Percentiles rank a stretch among this genome's conserved stretches.
phyloP scores from a whole-genome alignment of 371 early-diverging fungal genomes.

The Apophysomyces sp. region DNA sequence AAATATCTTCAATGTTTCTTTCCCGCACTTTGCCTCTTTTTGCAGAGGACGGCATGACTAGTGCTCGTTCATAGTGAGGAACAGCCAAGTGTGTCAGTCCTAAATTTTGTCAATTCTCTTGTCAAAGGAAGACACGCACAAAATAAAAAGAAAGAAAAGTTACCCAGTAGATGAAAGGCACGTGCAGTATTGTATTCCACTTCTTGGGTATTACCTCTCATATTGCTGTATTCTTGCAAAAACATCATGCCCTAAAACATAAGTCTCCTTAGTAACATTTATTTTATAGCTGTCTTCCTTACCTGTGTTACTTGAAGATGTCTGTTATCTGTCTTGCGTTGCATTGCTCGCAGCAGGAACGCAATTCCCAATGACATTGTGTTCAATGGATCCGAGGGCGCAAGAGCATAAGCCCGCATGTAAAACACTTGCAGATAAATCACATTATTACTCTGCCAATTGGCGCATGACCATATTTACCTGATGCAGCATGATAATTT shows the following conservation, averaged over 20 bases:
- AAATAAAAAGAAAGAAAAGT: constrained; percentile 37
- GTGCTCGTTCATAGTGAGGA: constrained; percentile 76
- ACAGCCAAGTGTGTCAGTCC: constrained; percentile 80
- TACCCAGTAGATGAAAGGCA: constrained; percentile 80
- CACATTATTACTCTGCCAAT: not conserved
- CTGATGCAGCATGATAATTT: constrained; percentile 56
- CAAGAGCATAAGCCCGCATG: constrained; percentile 55
- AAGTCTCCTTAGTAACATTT: not conserved
- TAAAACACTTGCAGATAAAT: constrained; percentile 51
- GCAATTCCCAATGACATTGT: constrained; percentile 64
- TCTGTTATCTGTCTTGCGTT: constrained; percentile 67
- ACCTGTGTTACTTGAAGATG: constrained; percentile 68
- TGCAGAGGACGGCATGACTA: constrained; percentile 52
- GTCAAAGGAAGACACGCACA: constrained; percentile 81
- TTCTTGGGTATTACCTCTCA: constrained; percentile 61
- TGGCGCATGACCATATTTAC: constrained; percentile 34
- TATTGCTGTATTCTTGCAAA: constrained; percentile 63
- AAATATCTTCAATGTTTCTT: constrained; percentile 24
- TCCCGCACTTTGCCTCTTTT: constrained; percentile 16
- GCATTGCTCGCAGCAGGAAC: constrained; percentile 65
- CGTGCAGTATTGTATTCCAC: constrained; percentile 85
- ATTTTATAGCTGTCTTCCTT: not conserved
- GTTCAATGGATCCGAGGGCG: constrained; percentile 66
- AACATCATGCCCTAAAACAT: constrained; percentile 61
- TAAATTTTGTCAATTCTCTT: constrained; percentile 41